A percentile compares a stretch with the other conserved stretches of the same genome.
phyloP scores from a whole-genome alignment of 2,329 filamentous ascomycete species.

The Teratosphaeria nubilosa region DNA sequence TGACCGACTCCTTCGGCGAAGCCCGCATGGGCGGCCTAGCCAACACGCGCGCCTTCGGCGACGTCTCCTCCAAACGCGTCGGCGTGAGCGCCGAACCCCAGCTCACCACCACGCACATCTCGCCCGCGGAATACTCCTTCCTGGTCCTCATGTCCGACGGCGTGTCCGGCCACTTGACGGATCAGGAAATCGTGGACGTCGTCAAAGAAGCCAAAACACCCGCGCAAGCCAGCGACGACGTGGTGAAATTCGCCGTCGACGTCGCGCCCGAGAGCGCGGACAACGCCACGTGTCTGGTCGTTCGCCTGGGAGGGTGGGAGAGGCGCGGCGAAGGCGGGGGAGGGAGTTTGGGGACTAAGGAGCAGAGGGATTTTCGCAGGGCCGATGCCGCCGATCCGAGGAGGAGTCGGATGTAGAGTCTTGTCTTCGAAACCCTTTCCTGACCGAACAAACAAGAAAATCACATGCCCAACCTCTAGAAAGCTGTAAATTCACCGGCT shows the following conservation, averaged over 20 bases:
- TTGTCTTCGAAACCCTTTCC: too few relatives aligned
- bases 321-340: conserved; percentile 70
- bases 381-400: conserved; percentile 75
- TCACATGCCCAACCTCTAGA: too few relatives aligned
- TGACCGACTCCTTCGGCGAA: conserved; percentile 94
- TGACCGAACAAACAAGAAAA: too few relatives aligned
- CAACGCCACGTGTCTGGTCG: conserved; percentile 54
- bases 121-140: conserved; percentile 79
- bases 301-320: conserved; percentile 56
- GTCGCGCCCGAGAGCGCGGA: conserved; percentile 53
- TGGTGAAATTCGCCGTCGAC: conserved; percentile 84
- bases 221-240: conserved; percentile 66
- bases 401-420: conserved; percentile 16
- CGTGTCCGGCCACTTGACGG: conserved; percentile 71
- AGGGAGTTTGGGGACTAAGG: conserved; percentile 83
- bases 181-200: conserved; percentile 94
- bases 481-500: too few relatives aligned
- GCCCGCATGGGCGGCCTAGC: conserved; percentile 88
- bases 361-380: conserved; percentile 74
- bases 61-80: conserved; percentile 82
- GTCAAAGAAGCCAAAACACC: conserved; percentile 89
- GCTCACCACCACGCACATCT: conserved; percentile 66
- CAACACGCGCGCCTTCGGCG: conserved; percentile 89
- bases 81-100: conserved; percentile 93
- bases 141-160: conserved; percentile 83